Evolutionary conservation across 1,284 basidiomycete genomes (phyloP).

Genomic region (Erythrobasidium hasegawianum): DNA sequence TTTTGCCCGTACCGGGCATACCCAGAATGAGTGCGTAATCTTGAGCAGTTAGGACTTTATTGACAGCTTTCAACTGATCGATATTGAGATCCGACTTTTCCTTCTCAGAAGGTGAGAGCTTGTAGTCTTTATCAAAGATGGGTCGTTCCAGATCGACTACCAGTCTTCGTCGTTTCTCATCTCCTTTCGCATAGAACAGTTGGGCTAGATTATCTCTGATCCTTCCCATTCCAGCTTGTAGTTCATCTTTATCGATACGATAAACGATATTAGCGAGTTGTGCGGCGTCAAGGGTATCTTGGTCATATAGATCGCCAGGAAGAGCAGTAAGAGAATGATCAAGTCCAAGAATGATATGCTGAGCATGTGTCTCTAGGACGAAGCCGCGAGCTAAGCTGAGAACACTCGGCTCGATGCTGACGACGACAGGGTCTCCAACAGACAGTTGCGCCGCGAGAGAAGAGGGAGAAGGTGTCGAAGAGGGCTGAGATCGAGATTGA

Average conservation of each 20-base stretch:
- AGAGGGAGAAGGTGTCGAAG: constrained; percentile 50
- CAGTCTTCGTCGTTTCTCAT: constrained; percentile 63
- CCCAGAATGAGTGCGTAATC: constrained; percentile 92
- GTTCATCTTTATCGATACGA: constrained; percentile 90
- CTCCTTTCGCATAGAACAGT: constrained; percentile 67
- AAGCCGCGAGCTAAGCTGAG: constrained; percentile 81
- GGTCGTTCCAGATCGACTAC: constrained; percentile 79
- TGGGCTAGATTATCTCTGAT: constrained; percentile 86
- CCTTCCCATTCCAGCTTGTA: constrained; percentile 77
- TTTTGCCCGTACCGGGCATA: constrained; percentile 99
- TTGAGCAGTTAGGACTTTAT: constrained; percentile 67
- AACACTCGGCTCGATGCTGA: constrained; percentile 74
- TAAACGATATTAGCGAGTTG: constrained; percentile 56
- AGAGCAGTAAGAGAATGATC: constrained; percentile 63
- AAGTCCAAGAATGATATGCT: constrained; percentile 67
- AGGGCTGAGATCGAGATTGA: not conserved
- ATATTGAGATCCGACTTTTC: constrained; percentile 58
- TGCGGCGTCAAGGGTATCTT: constrained; percentile 43
- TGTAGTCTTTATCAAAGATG: constrained; percentile 53
- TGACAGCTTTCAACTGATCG: constrained; percentile 70
- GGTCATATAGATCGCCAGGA: constrained; percentile 56
- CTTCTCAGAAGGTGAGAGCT: constrained; percentile 17
- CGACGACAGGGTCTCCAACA: constrained; percentile 72
- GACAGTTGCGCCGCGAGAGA: constrained; percentile 75
- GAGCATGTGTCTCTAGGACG: constrained; percentile 66